Conservation (phyloP, 495 filamentous ascomycete genomes). For the Aspergillus panamensis region DNA sequence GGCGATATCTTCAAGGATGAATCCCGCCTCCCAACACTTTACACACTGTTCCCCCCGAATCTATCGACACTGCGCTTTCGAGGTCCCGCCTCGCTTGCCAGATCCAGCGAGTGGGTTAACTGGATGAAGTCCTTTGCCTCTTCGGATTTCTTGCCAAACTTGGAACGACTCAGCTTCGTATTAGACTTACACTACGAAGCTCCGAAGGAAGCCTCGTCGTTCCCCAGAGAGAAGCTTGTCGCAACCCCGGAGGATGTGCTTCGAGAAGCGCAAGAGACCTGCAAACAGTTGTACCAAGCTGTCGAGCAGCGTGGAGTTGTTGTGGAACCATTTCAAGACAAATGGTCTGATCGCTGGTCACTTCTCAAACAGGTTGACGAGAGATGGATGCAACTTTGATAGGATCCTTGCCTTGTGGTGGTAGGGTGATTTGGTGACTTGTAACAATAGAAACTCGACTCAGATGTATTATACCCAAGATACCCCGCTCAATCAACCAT, state of each 20-base stretch:
- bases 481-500: background rate
- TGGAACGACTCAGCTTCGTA: conserved; percentile 23
- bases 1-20: conserved; percentile 24
- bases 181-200: conserved; percentile 22
- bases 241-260: conserved; percentile 15
- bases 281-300: conserved; percentile 17
- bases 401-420: background rate
- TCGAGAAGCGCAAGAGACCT: conserved; percentile 16
- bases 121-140: conserved; percentile 23
- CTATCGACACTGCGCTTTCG: conserved; percentile 23
- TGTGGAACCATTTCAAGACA: conserved; percentile 10
- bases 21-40: conserved; percentile 14
- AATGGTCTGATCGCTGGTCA: conserved; percentile 2
- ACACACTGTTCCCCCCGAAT: conserved; percentile 21
- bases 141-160: conserved; percentile 14
- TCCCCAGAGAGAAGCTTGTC: background rate
- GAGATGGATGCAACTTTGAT: conserved; percentile 9
- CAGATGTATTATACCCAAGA: background rate
- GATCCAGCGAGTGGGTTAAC: conserved; percentile 20
- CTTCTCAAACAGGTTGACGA: conserved; percentile 13
- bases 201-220: background rate
- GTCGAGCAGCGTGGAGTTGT: conserved; percentile 15
- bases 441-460: background rate
- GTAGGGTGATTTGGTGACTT: background rate
- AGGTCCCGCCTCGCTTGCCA: conserved; percentile 21